Conservation (phyloP, 2,329 filamentous ascomycete genomes). For the Apiospora kogelbergensis region DNA sequence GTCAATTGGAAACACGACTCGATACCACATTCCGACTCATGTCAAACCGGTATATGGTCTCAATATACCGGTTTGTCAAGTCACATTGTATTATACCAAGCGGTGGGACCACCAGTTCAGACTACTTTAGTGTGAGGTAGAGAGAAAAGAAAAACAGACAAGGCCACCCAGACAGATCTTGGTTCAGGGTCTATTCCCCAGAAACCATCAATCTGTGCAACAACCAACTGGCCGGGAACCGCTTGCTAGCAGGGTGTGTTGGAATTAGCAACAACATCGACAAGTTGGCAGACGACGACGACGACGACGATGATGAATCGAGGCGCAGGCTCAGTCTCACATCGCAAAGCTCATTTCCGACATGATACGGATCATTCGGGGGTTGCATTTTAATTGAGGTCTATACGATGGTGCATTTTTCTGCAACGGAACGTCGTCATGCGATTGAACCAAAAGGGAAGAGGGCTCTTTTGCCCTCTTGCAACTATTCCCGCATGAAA, state of each 20-base stretch:
- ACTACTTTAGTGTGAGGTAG: background rate
- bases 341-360: background rate
- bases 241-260: too few species aligned
- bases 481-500: background rate
- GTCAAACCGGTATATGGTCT: background rate
- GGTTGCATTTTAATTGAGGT: background rate
- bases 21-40: background rate
- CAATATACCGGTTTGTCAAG: background rate
- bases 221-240: background rate
- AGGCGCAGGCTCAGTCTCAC: background rate
- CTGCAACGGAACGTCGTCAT: background rate
- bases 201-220: background rate
- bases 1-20: background rate
- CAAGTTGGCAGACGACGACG: background rate
- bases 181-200: background rate
- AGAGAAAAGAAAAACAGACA: background rate
- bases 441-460: background rate
- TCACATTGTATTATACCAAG: background rate
- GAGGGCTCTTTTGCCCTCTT: background rate
- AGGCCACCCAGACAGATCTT: background rate
- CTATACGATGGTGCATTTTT: background rate
- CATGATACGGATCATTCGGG: background rate
- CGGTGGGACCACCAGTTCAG: background rate
- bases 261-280: background rate
- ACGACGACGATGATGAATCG: background rate